Evolutionary conservation across 495 filamentous ascomycete species (phyloP), one percentile per base, ranked within the genome.

Genomic region (Penicillium cosmopolitanum): DNA sequence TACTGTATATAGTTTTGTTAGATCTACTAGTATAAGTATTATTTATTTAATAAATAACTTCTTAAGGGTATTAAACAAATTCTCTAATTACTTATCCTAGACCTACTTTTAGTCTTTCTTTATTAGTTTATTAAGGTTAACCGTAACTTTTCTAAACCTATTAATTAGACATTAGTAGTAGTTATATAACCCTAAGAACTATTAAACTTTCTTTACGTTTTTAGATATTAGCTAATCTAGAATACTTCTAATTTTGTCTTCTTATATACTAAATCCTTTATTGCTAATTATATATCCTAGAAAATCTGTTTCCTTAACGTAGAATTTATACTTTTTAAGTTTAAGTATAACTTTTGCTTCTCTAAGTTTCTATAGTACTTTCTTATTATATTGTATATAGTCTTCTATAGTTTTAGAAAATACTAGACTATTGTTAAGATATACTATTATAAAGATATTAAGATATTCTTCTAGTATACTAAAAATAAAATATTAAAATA

Each of bases 371-470:
- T 51, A 5, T 0, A 57, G 23, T 28, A 57, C 13, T 5, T 28
- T 23, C 8, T 40, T 43, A 3, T 19, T 44, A 33, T 50, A 16
- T 11, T 50, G 2, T 0, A 18, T 21, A 5, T 44, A n/a, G 12
- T 44, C n/a, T 19, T 44, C n/a, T 44, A 44, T 1, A 2, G 5
- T 9, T 18, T 44, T 19, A 19, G 51, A 50, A 18, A 46, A 77
- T 31, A 80, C 71, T 0, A 79, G 44, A 31, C 76, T 66, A 42
- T 80, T 56, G 43, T 80, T 66, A 0, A 78, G 35, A 51, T 74
- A 79, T 3, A 50, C 67, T n/a, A 61, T 57, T 35, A 34, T 60
- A 50, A 77, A 78, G 1, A 38, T 31, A 15, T 69, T 51, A 0
- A 77, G 57, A 38, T 58, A 66, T 0, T 69, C 67, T 40, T 23